These are phyloP conservation scores for Paraurostyla sp. DNA, from an alignment of 73 alveolate genomes.

Conservation along the genomic window DNA sequence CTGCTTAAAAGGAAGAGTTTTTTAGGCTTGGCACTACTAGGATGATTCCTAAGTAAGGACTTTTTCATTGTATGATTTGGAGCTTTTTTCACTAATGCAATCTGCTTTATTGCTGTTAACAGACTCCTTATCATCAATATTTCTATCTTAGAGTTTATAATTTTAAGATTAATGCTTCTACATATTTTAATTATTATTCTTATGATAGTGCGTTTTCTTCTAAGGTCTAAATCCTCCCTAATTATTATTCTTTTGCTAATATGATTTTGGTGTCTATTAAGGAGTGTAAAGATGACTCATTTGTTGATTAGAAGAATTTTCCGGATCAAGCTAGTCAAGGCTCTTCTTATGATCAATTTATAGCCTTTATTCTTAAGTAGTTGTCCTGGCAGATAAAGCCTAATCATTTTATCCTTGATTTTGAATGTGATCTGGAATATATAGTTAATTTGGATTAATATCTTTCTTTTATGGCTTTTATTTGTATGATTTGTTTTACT, in stretches of 20 bases:
- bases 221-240: too few relatives aligned
- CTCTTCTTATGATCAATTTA: too few relatives aligned
- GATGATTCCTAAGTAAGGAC: neutral
- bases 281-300: neutral
- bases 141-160: neutral
- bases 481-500: too few relatives aligned
- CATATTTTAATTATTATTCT: neutral
- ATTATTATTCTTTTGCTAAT: neutral
- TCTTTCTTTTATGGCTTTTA: too few relatives aligned
- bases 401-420: too few relatives aligned
- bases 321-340: too few relatives aligned
- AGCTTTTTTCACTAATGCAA: slow-evolving; percentile 27
- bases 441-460: too few relatives aligned
- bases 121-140: slow-evolving; percentile 16
- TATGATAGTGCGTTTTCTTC: too few relatives aligned
- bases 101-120: slow-evolving; percentile 20
- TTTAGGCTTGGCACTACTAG: neutral
- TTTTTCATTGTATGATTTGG: slow-evolving; percentile 11
- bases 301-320: too few relatives aligned
- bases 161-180: slow-evolving; percentile 30
- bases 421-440: too few relatives aligned
- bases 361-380: too few relatives aligned
- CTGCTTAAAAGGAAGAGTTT: neutral
- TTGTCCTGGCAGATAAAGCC: too few relatives aligned
- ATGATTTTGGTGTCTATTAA: neutral